Conservation (phyloP, 768 basidiomycete genomes). For the Boletus barrowsii region DNA sequence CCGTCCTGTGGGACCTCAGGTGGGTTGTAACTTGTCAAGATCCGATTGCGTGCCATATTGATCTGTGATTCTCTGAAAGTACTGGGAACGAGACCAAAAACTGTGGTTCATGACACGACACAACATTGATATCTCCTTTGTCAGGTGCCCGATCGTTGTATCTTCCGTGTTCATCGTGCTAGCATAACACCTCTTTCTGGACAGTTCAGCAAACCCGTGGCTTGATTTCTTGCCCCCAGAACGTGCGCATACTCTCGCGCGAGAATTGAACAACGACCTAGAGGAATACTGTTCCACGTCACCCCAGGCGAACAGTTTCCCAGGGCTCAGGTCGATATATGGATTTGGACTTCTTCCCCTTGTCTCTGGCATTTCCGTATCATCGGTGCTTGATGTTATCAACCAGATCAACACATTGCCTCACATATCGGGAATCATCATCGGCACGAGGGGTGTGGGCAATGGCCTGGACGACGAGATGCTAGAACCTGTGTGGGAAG, state of each 20-base stretch:
- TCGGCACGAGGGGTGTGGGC: constrained; percentile 78
- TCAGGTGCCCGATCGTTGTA: constrained; percentile 47
- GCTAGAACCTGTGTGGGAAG: constrained; percentile 81
- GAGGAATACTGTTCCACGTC: constrained; percentile 75
- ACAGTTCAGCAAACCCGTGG: constrained; percentile 87
- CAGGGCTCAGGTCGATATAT: constrained; percentile 62
- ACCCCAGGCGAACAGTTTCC: constrained; percentile 36
- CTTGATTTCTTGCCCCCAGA: constrained; percentile 77
- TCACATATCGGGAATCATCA: constrained; percentile 74
- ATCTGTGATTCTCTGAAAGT: constrained; percentile 36
- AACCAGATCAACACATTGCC: constrained; percentile 61
- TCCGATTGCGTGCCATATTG: constrained; percentile 3
- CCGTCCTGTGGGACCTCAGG: constrained; percentile 76
- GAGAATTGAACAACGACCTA: constrained; percentile 72
- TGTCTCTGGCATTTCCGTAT: constrained; percentile 58
- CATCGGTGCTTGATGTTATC: constrained; percentile 60
- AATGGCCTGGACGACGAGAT: constrained; percentile 76
- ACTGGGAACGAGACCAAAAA: constrained; percentile 79
- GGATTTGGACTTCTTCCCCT: constrained; percentile 85
- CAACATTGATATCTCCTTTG: constrained; percentile 73
- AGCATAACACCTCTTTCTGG: constrained; percentile 13
- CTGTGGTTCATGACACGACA: constrained; percentile 83
- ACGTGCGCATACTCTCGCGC: constrained; percentile 63
- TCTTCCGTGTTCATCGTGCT: constrained; percentile 6
- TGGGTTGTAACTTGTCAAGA: constrained; percentile 17